These are phyloP conservation scores for Flaveria linearis DNA, from an alignment of 129 eudicot genomes.

Conservation along the genomic window DNA sequence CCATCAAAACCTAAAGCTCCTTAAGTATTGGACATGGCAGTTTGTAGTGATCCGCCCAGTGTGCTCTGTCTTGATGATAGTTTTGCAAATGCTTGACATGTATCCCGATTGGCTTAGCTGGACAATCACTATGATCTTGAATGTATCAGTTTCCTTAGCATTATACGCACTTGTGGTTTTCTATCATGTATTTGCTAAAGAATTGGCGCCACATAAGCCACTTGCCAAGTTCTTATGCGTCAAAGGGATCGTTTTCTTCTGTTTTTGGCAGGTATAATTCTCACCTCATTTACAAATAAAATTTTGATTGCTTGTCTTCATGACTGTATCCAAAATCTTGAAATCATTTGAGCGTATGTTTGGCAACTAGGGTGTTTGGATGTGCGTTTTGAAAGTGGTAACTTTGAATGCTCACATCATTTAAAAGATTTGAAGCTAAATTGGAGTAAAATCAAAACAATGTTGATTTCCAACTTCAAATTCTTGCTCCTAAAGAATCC, in stretches of 20 bases:
- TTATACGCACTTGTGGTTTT: conserved; percentile 81
- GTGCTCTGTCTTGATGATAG: conserved; percentile 78
- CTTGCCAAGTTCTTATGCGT: conserved; percentile 90
- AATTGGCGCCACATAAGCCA: conserved; percentile 92
- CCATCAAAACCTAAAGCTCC: conserved; percentile 75
- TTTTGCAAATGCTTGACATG: conserved; percentile 67
- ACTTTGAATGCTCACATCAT: too few species aligned
- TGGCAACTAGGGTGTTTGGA: background rate
- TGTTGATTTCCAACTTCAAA: too few species aligned
- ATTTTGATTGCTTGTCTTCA: background rate
- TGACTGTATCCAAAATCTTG: background rate
- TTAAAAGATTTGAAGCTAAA: too few species aligned
- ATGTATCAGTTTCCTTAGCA: conserved; percentile 88
- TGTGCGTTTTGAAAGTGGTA: too few species aligned
- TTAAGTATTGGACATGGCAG: conserved; percentile 94
- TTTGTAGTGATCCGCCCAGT: conserved; percentile 92
- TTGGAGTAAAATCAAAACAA: too few species aligned
- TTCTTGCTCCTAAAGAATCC: background rate
- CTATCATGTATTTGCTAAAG: conserved; percentile 93
- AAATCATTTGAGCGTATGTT: background rate
- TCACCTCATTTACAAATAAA: background rate
- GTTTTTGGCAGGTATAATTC: conserved; percentile 87
- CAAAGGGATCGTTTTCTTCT: conserved; percentile 95
- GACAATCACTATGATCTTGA: conserved; percentile 86
- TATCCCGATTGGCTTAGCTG: conserved; percentile 92